Evolutionary conservation across 2,329 filamentous ascomycete species (phyloP).

Genomic region (Ophiocordyceps camponoti-leonardi): DNA sequence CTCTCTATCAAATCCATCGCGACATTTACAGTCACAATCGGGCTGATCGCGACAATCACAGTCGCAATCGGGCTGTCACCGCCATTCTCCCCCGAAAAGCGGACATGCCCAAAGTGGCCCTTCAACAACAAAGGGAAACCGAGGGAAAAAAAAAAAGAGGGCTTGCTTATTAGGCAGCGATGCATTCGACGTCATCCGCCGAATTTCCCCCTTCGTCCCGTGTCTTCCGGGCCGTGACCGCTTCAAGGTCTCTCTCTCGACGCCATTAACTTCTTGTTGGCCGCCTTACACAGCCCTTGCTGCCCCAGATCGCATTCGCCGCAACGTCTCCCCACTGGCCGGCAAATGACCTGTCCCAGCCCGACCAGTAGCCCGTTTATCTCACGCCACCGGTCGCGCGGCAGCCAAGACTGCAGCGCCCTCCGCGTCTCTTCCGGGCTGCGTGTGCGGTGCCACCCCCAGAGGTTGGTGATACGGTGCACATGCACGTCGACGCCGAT

Average conservation of each 20-base stretch:
- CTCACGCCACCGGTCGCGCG: conserved; percentile 72
- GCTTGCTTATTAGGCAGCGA: too few relatives aligned
- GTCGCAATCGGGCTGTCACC: neutral
- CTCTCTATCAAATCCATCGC: too few relatives aligned
- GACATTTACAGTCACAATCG: neutral
- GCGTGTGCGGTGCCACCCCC: conserved; percentile 76
- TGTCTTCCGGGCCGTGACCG: neutral
- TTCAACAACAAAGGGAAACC: too few relatives aligned
- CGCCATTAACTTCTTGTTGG: conserved; percentile 47
- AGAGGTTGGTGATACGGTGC: conserved; percentile 84
- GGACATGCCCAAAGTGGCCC: too few relatives aligned
- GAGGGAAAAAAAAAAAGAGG: too few relatives aligned
- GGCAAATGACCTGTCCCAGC: conserved; percentile 71
- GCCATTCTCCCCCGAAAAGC: too few relatives aligned
- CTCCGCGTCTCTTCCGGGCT: conserved; percentile 68
- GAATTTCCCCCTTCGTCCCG: too few relatives aligned
- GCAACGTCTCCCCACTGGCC: conserved; percentile 64
- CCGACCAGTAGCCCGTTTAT: conserved; percentile 85
- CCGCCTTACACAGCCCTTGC: conserved; percentile 57
- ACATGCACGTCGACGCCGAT: conserved; percentile 94
- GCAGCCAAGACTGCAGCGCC: conserved; percentile 67
- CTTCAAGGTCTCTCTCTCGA: conserved; percentile 28
- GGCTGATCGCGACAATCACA: too few relatives aligned
- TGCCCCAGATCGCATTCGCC: conserved; percentile 72
- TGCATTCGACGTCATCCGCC: too few relatives aligned